phyloP scores from a whole-genome alignment of 2,329 filamentous ascomycete species.

The Colletotrichum spaethianum region DNA sequence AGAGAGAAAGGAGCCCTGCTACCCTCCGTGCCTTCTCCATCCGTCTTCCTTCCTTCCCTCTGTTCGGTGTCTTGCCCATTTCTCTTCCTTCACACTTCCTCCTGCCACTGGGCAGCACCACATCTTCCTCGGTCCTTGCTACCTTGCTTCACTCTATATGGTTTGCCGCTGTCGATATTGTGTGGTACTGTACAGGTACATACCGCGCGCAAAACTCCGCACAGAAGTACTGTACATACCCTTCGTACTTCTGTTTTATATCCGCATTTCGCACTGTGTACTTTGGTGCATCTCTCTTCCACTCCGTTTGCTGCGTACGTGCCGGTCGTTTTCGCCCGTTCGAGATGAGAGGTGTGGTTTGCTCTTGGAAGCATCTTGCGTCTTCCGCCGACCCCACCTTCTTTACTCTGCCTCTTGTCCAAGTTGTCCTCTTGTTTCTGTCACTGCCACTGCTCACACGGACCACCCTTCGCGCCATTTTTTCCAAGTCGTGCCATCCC shows the following conservation, averaged over 20 bases:
- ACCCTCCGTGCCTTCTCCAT: conserved; percentile 8
- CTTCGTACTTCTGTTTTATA: conserved; percentile 48
- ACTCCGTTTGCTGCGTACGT: conserved; percentile 11
- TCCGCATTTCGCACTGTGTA: conserved; percentile 53
- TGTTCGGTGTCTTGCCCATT: neutral
- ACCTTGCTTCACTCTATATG: neutral
- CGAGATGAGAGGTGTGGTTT: conserved; percentile 4
- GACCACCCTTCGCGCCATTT: neutral
- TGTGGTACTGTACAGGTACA: conserved; percentile 58
- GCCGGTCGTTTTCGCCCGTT: conserved; percentile 30
- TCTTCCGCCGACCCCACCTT: conserved; percentile 15
- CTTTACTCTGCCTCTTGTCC: neutral
- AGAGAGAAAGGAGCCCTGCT: neutral
- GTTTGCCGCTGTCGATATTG: conserved; percentile 42
- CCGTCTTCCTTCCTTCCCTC: neutral
- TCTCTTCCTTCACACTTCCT: neutral
- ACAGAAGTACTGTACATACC: conserved; percentile 54
- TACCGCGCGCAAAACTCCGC: conserved; percentile 48
- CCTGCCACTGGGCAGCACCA: conserved; percentile 1
- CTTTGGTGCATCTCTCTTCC: conserved; percentile 42
- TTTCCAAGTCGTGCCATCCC: neutral
- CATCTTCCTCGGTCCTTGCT: conserved; percentile 15
- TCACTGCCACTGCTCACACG: conserved; percentile 10
- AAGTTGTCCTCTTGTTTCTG: neutral
- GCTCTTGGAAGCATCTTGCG: conserved; percentile 15